Evolutionary conservation across 164 flowering plant genomes (phyloP), one percentile per base, ranked within the genome.

Genomic region (Annona squamosa): DNA sequence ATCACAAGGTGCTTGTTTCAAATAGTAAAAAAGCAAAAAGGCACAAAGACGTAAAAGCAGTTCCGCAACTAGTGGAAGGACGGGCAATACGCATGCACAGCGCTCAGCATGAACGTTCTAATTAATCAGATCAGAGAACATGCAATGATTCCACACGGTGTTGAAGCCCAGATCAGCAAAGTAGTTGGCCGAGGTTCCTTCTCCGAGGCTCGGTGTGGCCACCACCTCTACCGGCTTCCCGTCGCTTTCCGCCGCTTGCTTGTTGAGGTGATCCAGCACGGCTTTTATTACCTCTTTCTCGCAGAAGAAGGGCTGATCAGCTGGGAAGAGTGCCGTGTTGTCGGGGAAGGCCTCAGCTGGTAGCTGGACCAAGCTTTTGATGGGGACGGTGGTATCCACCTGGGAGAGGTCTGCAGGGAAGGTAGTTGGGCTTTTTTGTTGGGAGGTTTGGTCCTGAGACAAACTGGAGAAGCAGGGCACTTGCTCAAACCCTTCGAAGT

Each of bases 381-480:
- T 57, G 72, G 78, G 66, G 48, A 69, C 42, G 68, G 41, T 77
- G 57, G 75, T 72, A 7, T 75, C 75, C 67, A 62, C 68, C 43
- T 66, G 68, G 68, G 68, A 19, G 43, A 66, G 48, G 45, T 42
- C 17, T 59, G 44, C 43, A 26, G 68, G 43, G 59, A 83, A 44
- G 70, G 68, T 52, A 61, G 71, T 56, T 71, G 75, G 72, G 43
- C 62, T 56, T 48, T 62, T 68, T 67, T 46, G 65, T 67, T 72
- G 74, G 82, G 83, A 68, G 19, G 71, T 67, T 18, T 65, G 26
- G 68, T 46, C 69, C 43, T 74, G 73, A 80, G 83, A 73, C 73
- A 68, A 81, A 80, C 72, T 85, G 89, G 91, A 85, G 89, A 88
- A 84, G 91, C 91, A 88, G 86, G 89, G 85, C 83, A 85, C 87